Evolutionary conservation across 2,329 filamentous ascomycete species (phyloP).

Genomic region (Magnaporthales sp.): DNA sequence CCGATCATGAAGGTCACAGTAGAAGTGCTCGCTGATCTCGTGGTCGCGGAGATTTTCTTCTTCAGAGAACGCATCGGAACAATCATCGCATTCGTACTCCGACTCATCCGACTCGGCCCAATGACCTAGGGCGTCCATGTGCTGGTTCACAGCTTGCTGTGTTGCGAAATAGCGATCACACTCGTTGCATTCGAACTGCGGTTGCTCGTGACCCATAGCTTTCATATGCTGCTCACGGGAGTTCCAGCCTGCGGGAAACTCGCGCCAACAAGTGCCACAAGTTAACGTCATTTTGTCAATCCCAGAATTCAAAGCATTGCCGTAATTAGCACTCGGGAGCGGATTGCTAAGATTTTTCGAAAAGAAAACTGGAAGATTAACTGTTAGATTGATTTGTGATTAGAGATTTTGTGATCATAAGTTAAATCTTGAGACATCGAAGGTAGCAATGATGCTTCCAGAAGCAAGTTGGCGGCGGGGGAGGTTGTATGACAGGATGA

Average conservation of each 20-base stretch:
- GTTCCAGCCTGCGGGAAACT: constrained; percentile 26
- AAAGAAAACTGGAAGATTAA: no score
- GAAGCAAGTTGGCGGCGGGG: no score
- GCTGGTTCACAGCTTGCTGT: neutral
- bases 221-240: neutral
- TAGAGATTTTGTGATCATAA: no score
- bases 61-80: neutral
- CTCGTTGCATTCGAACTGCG: constrained; percentile 2
- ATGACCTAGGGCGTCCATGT: neutral
- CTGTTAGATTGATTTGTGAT: no score
- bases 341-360: no score
- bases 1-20: neutral
- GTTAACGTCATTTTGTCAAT: neutral
- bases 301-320: no score
- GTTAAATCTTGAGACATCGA: no score
- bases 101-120: neutral
- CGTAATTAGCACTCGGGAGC: no score
- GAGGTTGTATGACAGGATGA: no score
- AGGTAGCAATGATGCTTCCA: no score
- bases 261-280: constrained; percentile 16
- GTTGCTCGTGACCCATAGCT: neutral
- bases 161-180: constrained; percentile 22
- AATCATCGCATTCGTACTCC: neutral
- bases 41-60: neutral
- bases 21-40: neutral